Conservation (phyloP, 164 flowering plant genomes). For the Stephania cephalantha region DNA sequence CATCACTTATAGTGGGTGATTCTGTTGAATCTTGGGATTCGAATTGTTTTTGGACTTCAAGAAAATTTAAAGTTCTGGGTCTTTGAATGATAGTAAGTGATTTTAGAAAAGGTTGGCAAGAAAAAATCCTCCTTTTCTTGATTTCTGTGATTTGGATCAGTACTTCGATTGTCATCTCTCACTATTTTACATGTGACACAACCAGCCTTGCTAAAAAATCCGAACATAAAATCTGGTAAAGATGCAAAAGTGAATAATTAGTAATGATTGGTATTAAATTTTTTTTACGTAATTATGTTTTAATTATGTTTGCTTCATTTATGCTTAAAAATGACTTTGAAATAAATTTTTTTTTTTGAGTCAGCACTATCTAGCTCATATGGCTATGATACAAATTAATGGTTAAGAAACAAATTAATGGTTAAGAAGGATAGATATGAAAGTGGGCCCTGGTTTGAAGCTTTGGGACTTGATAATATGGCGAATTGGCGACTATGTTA, state of each 20-base stretch:
- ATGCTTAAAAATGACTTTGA: no score
- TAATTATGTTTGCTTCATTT: no score
- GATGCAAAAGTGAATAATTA: no score
- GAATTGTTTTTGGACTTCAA: conserved; percentile 4
- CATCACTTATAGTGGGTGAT: conserved; percentile 1
- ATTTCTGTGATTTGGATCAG: not conserved
- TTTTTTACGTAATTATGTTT: no score
- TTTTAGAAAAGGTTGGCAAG: not conserved
- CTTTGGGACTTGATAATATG: not conserved
- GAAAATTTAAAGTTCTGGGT: conserved; percentile 7
- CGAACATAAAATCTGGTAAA: no score
- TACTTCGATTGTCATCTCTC: not conserved
- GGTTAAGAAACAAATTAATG: no score
- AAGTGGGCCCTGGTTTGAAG: conserved; percentile 1
- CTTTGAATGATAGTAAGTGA: not conserved
- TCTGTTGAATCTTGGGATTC: not conserved
- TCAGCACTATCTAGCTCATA: no score
- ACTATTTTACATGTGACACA: no score
- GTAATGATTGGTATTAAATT: no score
- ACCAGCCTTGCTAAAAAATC: no score
- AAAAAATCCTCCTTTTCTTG: not conserved
- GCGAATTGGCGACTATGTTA: not conserved
- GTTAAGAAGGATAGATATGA: not conserved
- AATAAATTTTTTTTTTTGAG: no score
- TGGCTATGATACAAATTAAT: not conserved